phyloP scores from a whole-genome alignment of 352 stramenopile species.

The Globisporangium radiosum region DNA sequence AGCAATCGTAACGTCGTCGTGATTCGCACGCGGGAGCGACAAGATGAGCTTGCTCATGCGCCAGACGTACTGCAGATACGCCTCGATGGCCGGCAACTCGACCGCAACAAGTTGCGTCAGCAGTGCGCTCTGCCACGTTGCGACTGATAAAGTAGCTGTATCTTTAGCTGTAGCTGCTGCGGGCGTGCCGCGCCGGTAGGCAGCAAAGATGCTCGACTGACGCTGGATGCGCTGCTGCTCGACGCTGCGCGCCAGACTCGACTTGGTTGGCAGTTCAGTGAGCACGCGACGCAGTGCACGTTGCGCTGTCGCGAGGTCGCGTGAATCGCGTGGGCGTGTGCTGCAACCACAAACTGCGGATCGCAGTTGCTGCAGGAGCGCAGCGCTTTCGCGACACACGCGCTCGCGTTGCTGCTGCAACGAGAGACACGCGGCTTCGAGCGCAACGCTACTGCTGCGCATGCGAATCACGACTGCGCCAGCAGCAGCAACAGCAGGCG shows the following conservation, averaged over 20 bases:
- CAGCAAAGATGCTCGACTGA: conserved; percentile 28
- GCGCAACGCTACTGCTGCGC: too few species aligned
- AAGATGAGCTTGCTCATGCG: conserved; percentile 25
- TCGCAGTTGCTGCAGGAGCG: background rate
- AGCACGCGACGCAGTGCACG: conserved; percentile 17
- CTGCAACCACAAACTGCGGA: background rate
- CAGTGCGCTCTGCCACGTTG: conserved; percentile 19
- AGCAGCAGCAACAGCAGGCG: background rate
- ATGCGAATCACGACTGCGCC: background rate
- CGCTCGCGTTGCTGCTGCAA: conserved; percentile 6
- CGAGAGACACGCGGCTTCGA: conserved; percentile 4
- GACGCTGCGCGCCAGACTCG: conserved; percentile 25
- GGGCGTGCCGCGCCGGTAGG: conserved; percentile 22
- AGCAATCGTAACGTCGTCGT: background rate
- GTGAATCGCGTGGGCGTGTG: background rate
- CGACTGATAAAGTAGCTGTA: background rate
- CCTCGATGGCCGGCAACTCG: conserved; percentile 45
- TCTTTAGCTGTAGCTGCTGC: conserved; percentile 1
- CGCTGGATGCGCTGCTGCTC: conserved; percentile 37
- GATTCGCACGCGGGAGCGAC: conserved; percentile 19
- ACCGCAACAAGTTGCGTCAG: conserved; percentile 29
- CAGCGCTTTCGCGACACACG: background rate
- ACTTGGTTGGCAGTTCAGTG: conserved; percentile 21
- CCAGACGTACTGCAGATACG: conserved; percentile 39
- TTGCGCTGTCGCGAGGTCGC: conserved; percentile 14